Percentiles rank a stretch among this genome's conserved stretches.
phyloP scores from a whole-genome alignment of 495 filamentous ascomycete species.

The Tuber umbilicatum region DNA sequence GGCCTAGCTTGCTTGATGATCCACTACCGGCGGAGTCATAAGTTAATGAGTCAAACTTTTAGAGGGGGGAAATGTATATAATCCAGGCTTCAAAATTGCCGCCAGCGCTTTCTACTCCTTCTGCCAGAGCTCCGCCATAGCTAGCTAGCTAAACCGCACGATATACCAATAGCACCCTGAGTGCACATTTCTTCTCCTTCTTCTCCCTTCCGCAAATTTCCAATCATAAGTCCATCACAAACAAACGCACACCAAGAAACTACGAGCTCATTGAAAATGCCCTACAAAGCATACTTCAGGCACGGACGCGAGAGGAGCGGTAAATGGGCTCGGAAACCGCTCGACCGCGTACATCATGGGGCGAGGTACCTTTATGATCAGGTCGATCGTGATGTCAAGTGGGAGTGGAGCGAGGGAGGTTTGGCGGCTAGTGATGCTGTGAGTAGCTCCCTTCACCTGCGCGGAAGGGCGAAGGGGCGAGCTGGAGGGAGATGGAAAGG shows the following conservation, averaged over 20 bases:
- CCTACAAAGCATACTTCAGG: background rate
- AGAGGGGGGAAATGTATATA: background rate
- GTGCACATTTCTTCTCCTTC: background rate
- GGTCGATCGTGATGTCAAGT: background rate
- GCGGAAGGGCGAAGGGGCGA: background rate
- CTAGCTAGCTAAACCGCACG: background rate
- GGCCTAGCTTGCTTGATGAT: background rate
- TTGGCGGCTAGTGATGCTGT: background rate
- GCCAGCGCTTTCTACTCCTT: background rate
- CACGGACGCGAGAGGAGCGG: background rate
- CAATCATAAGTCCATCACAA: background rate
- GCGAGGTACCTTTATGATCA: background rate
- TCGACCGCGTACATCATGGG: background rate
- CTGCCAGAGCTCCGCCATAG: background rate
- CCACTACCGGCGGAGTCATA: background rate
- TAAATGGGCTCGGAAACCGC: background rate
- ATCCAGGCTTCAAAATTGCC: background rate
- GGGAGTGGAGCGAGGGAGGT: slow-evolving; percentile 1
- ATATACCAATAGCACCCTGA: background rate
- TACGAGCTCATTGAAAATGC: background rate
- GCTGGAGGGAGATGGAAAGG: background rate
- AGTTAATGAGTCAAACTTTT: background rate
- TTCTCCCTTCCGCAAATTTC: background rate
- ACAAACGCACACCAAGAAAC: background rate
- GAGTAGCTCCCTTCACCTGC: background rate